phyloP scores from a whole-genome alignment of 202 grass and related monocot species.

The Schoenoplectus triqueter region DNA sequence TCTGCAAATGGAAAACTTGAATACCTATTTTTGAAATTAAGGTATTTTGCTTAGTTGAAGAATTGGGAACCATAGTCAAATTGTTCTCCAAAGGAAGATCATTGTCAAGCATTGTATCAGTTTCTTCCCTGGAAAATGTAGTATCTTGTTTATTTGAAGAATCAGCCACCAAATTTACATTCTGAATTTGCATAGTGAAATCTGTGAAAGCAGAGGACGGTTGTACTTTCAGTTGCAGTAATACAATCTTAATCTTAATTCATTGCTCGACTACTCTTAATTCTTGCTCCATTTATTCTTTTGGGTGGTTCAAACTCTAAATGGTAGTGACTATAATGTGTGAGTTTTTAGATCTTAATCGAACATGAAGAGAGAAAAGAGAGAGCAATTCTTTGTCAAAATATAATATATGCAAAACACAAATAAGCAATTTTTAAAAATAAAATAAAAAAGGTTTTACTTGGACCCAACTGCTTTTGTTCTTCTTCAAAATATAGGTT shows the following conservation, averaged over 20 bases:
- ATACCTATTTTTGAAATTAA: constrained; percentile 26
- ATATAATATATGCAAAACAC: background rate
- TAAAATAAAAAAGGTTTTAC: background rate
- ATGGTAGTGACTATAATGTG: background rate
- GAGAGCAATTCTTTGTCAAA: background rate
- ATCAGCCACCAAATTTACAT: constrained; percentile 20
- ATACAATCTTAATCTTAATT: background rate
- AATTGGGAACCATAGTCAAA: constrained; percentile 15
- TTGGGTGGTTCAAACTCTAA: background rate
- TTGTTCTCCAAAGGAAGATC: constrained; percentile 16
- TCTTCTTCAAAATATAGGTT: background rate
- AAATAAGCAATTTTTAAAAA: background rate
- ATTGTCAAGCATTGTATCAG: background rate
- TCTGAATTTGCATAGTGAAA: background rate
- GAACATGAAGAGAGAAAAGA: background rate
- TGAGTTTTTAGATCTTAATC: constrained; percentile 2
- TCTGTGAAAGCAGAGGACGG: constrained; percentile 1
- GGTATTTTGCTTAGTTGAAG: constrained; percentile 16
- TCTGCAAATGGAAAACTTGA: background rate
- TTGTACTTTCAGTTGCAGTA: background rate
- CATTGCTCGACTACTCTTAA: background rate
- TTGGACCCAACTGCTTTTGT: background rate
- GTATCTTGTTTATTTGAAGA: constrained; percentile 19
- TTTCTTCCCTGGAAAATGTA: background rate
- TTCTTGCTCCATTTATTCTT: background rate